Evolutionary conservation across 495 filamentous ascomycete genomes (phyloP).

Genomic region (Aspergillus cristatus): DNA sequence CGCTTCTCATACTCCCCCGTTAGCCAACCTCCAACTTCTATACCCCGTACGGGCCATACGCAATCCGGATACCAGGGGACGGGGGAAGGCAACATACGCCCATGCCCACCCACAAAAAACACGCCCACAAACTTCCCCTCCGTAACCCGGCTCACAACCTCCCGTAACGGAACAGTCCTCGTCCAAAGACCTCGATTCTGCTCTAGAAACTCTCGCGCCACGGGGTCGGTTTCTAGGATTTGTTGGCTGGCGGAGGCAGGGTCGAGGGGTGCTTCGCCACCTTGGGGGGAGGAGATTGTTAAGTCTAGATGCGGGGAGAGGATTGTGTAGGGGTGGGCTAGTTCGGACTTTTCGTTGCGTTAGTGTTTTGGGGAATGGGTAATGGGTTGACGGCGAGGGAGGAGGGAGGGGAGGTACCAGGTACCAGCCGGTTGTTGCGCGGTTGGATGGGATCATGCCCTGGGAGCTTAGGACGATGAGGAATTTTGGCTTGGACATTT

Average conservation of each 20-base stretch:
- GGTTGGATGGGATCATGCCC: constrained; percentile 39
- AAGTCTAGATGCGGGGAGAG: constrained; percentile 37
- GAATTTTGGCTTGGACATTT: constrained; percentile 39
- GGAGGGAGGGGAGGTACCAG: constrained; percentile 37
- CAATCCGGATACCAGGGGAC: background rate
- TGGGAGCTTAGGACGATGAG: constrained; percentile 63
- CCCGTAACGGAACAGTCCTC: constrained; percentile 40
- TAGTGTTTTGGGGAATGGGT: background rate
- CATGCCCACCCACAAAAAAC: constrained; percentile 61
- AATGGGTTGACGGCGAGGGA: too few relatives aligned
- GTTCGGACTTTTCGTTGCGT: constrained; percentile 44
- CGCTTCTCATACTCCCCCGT: constrained; percentile 30
- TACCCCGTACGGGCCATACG: too few relatives aligned
- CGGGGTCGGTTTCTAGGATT: constrained; percentile 38
- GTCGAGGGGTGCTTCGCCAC: constrained; percentile 53
- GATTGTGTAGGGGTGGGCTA: constrained; percentile 53
- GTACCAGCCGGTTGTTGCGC: constrained; percentile 57
- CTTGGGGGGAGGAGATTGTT: constrained; percentile 47
- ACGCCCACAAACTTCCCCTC: constrained; percentile 49
- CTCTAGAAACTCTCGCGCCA: constrained; percentile 36
- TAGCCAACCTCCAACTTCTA: background rate
- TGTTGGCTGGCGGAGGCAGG: too few relatives aligned
- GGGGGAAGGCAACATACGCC: constrained; percentile 31
- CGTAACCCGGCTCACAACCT: constrained; percentile 30
- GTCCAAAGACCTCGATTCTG: constrained; percentile 44